These are phyloP conservation scores for Plasmodium adleri DNA, from an alignment of 169 alveolate genomes.

Conservation along the genomic window DNA sequence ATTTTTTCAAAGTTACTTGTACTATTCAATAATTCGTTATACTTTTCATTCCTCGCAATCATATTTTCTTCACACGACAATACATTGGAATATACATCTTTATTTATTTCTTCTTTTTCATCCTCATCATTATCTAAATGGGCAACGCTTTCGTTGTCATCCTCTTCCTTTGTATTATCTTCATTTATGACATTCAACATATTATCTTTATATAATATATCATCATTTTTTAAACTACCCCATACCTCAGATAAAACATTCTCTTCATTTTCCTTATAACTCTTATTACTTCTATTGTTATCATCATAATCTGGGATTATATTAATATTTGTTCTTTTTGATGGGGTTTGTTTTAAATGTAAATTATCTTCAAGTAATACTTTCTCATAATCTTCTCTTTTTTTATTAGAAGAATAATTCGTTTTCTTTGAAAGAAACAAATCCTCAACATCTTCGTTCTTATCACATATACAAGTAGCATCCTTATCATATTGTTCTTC, in stretches of 20 bases:
- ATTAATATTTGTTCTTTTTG: conserved; percentile 1
- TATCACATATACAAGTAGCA: not conserved
- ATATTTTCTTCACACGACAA: not conserved
- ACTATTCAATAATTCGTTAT: conserved; percentile 18
- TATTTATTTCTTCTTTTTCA: not conserved
- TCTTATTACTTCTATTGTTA: not conserved
- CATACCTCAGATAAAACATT: not conserved
- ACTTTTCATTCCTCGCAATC: not conserved
- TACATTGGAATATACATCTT: not conserved
- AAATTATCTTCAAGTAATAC: not conserved
- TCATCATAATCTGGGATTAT: not conserved
- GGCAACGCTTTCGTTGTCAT: not conserved
- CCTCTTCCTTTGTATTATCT: not conserved
- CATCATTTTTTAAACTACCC: no score
- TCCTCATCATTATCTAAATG: not conserved
- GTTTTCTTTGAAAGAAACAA: not conserved
- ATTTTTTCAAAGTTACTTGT: conserved; percentile 4
- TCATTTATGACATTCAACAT: not conserved
- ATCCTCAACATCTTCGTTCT: not conserved
- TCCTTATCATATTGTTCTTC: not conserved
- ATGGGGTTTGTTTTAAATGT: not conserved
- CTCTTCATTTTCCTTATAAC: not conserved
- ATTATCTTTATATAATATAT: no score
- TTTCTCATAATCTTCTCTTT: not conserved
- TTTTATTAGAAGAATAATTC: not conserved